Percentiles rank a stretch among this genome's conserved stretches.
Conservation (phyloP, 805 yeast species). For the Pichia heedii region DNA sequence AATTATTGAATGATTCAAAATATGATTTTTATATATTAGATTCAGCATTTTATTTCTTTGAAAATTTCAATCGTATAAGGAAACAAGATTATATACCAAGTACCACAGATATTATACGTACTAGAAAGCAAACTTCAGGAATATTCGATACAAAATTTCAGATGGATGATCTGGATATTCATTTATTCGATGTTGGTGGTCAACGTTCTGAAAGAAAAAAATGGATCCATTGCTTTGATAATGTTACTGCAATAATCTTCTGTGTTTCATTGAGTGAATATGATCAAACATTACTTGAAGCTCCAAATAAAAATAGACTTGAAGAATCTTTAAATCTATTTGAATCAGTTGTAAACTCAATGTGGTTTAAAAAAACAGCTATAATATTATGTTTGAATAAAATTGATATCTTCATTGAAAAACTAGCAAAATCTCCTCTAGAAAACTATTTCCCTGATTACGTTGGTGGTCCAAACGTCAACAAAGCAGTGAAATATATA, state of each 20-base stretch:
- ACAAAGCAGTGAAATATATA: slow-evolving; percentile 86
- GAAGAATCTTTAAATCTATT: slow-evolving; percentile 77
- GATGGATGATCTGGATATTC: slow-evolving; percentile 58
- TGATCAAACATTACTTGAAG: slow-evolving; percentile 78
- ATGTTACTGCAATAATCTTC: slow-evolving; percentile 80
- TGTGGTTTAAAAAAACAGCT: slow-evolving; percentile 87
- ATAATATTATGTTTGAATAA: slow-evolving; percentile 82
- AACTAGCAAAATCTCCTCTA: slow-evolving; percentile 70
- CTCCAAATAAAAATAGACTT: slow-evolving; percentile 62
- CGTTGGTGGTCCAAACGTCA: slow-evolving; percentile 81
- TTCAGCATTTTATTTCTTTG: slow-evolving; percentile 71
- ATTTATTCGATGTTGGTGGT: slow-evolving; percentile 84
- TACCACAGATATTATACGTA: slow-evolving; percentile 70
- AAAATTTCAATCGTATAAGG: slow-evolving; percentile 54
- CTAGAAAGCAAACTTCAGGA: slow-evolving; percentile 90
- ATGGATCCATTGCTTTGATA: slow-evolving; percentile 96
- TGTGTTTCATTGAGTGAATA: slow-evolving; percentile 89
- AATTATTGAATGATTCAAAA: slow-evolving; percentile 48
- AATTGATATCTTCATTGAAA: slow-evolving; percentile 83
- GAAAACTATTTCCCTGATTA: slow-evolving; percentile 84
- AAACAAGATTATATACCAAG: slow-evolving; percentile 57
- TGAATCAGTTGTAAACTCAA: slow-evolving; percentile 83
- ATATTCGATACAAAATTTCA: slow-evolving; percentile 75
- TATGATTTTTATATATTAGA: slow-evolving; percentile 77
- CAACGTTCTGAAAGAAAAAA: slow-evolving; percentile 93